Percentiles rank a stretch among this genome's conserved stretches.
phyloP scores from a whole-genome alignment of 768 basidiomycete species.

The Boletus tylopilopsis region DNA sequence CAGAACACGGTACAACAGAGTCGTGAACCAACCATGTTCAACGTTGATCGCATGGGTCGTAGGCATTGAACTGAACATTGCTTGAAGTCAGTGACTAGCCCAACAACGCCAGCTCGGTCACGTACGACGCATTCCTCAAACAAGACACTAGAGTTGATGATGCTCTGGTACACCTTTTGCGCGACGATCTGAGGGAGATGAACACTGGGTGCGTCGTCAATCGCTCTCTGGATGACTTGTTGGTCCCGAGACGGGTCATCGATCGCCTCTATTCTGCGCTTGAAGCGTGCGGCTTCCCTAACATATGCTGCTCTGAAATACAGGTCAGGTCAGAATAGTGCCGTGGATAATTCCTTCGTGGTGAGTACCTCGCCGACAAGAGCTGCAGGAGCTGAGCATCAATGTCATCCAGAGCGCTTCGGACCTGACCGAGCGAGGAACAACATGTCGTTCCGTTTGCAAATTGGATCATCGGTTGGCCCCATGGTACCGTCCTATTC shows the following conservation, averaged over 20 bases:
- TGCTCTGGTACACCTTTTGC: constrained; percentile 15
- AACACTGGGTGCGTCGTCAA: constrained; percentile 14
- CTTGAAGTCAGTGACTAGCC: background rate
- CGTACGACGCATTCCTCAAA: constrained; percentile 25
- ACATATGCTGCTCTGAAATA: constrained; percentile 19
- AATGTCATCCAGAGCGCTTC: constrained; percentile 12
- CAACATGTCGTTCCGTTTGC: constrained; percentile 25
- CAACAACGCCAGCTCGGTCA: background rate
- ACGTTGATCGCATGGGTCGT: background rate
- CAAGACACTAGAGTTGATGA: constrained; percentile 19
- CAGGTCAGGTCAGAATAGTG: background rate
- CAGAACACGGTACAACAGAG: too few species aligned
- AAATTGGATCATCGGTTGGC: constrained; percentile 15
- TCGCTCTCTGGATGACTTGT: constrained; percentile 19
- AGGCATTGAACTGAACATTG: constrained; percentile 11
- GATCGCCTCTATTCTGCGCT: constrained; percentile 9
- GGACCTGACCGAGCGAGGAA: constrained; percentile 21
- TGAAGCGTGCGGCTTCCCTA: constrained; percentile 26
- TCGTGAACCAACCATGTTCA: too few species aligned
- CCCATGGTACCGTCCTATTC: constrained; percentile 22
- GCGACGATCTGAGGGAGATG: constrained; percentile 24
- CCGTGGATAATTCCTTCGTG: background rate
- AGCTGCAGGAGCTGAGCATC: constrained; percentile 19
- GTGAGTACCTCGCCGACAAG: constrained; percentile 17
- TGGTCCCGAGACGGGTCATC: constrained; percentile 11